These are phyloP conservation scores for Rhynchospora breviuscula DNA, from an alignment of 176 grass and related monocot genomes.

Conservation along the genomic window DNA sequence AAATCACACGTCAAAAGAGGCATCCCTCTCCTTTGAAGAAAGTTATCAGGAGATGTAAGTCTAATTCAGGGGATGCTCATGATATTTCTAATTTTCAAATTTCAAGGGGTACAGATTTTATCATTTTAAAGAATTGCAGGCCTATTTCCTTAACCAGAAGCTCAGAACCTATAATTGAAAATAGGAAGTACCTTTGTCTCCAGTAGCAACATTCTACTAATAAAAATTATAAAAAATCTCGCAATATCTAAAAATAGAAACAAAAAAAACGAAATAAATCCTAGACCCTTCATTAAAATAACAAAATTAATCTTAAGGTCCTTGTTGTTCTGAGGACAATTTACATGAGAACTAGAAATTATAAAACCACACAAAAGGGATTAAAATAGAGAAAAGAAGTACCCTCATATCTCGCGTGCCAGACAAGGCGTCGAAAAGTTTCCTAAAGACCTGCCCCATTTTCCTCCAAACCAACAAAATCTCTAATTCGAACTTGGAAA, in stretches of 20 bases:
- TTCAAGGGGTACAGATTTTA: neutral
- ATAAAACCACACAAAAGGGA: neutral
- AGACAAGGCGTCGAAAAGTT: slow-evolving; percentile 5
- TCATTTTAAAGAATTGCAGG: neutral
- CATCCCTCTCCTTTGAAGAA: neutral
- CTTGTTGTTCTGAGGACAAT: neutral
- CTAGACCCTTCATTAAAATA: neutral
- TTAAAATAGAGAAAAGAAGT: neutral
- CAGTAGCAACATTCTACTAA: neutral
- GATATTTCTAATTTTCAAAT: neutral
- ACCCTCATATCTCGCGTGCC: slow-evolving; percentile 17
- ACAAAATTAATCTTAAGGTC: neutral
- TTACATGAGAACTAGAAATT: neutral
- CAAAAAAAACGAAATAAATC: neutral
- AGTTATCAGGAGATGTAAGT: too few species aligned
- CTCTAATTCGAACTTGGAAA: neutral
- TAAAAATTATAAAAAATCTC: neutral
- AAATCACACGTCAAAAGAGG: neutral
- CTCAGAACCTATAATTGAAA: neutral
- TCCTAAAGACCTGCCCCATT: slow-evolving; percentile 9
- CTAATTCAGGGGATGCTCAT: too few species aligned
- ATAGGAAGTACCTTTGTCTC: neutral
- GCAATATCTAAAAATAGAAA: neutral
- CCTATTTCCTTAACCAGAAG: neutral
- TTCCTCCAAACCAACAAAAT: neutral